phyloP scores from a whole-genome alignment of 2,329 filamentous ascomycete species.

The Alternaria sp. region DNA sequence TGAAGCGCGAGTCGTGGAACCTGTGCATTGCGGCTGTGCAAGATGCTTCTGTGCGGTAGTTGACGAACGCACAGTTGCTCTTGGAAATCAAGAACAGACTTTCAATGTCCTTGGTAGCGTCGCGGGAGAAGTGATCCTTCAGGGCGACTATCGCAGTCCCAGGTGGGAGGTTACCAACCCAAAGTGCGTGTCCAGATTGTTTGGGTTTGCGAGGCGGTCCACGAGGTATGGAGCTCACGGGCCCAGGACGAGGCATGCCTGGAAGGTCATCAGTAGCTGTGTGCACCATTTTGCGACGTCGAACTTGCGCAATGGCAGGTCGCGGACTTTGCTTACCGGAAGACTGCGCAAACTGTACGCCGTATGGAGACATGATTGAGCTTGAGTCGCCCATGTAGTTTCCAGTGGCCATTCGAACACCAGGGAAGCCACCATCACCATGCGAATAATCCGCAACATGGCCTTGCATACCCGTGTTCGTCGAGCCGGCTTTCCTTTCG shows the following conservation, averaged over 20 bases:
- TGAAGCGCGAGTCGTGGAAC: conserved; percentile 89
- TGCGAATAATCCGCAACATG: conserved; percentile 30
- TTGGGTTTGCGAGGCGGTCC: conserved; percentile 71
- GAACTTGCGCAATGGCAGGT: neutral
- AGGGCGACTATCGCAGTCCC: conserved; percentile 80
- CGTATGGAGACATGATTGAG: conserved; percentile 22
- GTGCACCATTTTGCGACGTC: neutral
- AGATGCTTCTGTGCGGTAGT: conserved; percentile 81
- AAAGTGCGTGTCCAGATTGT: conserved; percentile 84
- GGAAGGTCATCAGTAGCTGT: neutral
- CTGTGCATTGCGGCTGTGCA: conserved; percentile 79
- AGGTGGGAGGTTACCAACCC: conserved; percentile 92
- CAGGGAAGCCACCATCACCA: conserved; percentile 27
- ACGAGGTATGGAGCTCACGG: conserved; percentile 54
- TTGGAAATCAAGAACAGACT: conserved; percentile 95
- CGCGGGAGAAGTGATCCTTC: conserved; percentile 88
- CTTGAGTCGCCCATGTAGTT: conserved; percentile 22
- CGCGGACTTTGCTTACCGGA: conserved; percentile 26
- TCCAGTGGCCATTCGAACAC: conserved; percentile 17
- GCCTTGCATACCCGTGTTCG: conserved; percentile 24
- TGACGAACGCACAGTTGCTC: conserved; percentile 96
- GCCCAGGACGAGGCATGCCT: conserved; percentile 31
- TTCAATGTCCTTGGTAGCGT: conserved; percentile 76
- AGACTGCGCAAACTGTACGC: conserved; percentile 19
- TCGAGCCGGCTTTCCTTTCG: conserved; percentile 37